Conservation (phyloP, 2,329 filamentous ascomycete species). For the Penicillium psychrosexuale region DNA sequence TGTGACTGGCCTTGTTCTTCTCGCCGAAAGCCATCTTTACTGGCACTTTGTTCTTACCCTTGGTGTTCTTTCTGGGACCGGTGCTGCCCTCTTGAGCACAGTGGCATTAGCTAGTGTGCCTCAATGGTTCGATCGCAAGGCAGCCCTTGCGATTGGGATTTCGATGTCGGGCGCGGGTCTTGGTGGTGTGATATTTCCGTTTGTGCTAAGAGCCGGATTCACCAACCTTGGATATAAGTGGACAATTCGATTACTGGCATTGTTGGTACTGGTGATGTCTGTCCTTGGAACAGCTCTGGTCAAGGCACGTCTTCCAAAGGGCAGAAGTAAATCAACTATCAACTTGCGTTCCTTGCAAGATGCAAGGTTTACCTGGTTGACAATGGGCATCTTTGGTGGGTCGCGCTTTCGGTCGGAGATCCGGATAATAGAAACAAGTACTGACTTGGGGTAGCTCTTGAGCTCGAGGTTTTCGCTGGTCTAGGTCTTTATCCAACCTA, state of each 20-base stretch:
- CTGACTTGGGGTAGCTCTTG: conserved; percentile 23
- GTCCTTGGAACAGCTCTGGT: conserved; percentile 35
- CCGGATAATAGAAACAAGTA: neutral
- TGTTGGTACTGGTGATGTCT: conserved; percentile 35
- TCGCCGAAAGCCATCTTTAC: conserved; percentile 48
- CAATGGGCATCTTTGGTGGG: conserved; percentile 45
- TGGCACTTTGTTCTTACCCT: conserved; percentile 50
- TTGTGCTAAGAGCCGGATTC: conserved; percentile 36
- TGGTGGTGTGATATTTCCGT: conserved; percentile 40
- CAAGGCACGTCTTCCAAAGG: conserved; percentile 36
- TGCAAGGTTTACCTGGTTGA: conserved; percentile 45
- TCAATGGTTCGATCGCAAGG: conserved; percentile 42
- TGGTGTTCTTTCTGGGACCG: conserved; percentile 38
- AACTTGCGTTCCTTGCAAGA: conserved; percentile 46
- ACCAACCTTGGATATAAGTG: conserved; percentile 38
- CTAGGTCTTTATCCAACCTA: conserved; percentile 31
- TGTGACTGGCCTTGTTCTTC: conserved; percentile 43
- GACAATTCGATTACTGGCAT: conserved; percentile 39
- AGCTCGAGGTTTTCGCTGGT: conserved; percentile 32
- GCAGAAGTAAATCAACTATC: conserved; percentile 34
- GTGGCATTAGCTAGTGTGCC: conserved; percentile 39
- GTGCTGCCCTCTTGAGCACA: conserved; percentile 39
- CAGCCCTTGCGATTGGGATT: conserved; percentile 41
- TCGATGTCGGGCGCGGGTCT: conserved; percentile 41
- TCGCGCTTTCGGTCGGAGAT: rapidly evolving